A percentile compares a stretch with the other conserved stretches of the same genome.
Evolutionary conservation across 2,329 filamentous ascomycete genomes (phyloP).

Genomic region (Fusarium chaquense): DNA sequence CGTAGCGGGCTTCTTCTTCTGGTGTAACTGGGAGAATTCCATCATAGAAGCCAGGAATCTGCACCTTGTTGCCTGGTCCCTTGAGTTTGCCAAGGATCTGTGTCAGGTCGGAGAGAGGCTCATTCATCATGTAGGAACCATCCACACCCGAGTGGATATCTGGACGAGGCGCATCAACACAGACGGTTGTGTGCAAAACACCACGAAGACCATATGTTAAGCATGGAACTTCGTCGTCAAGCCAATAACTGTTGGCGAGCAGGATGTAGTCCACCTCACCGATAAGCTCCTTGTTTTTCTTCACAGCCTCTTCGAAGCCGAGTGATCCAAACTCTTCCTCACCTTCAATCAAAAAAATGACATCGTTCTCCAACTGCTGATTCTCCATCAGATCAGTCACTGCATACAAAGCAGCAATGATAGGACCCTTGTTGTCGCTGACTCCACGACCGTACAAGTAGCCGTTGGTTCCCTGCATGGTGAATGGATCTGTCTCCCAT

Average conservation of each 20-base stretch:
- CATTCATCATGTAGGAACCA: conserved; percentile 88
- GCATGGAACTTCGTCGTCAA: conserved; percentile 95
- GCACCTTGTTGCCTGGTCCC: conserved; percentile 81
- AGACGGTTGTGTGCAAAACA: conserved; percentile 91
- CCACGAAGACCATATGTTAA: conserved; percentile 94
- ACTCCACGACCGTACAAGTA: conserved; percentile 97
- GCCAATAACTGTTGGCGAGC: conserved; percentile 97
- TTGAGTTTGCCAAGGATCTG: conserved; percentile 85
- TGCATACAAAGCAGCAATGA: conserved; percentile 92
- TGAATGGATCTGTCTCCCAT: conserved; percentile 90
- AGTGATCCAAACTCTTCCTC: conserved; percentile 96
- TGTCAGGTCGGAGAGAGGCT: conserved; percentile 92
- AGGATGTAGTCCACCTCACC: conserved; percentile 94
- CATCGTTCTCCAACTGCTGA: conserved; percentile 86
- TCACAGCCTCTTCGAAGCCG: conserved; percentile 87
- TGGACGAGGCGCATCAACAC: conserved; percentile 85
- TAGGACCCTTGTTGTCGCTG: conserved; percentile 96
- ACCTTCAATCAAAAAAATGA: conserved; percentile 94
- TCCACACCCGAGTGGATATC: conserved; percentile 98
- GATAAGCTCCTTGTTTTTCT: conserved; percentile 83
- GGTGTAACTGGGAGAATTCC: conserved; percentile 79
- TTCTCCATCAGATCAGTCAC: conserved; percentile 88
- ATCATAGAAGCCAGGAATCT: conserved; percentile 91
- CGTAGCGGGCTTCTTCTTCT: conserved; percentile 83
- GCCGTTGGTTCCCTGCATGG: conserved; percentile 88